Evolutionary conservation across 768 basidiomycete species (phyloP).

Genomic region (Mycena leptocephala): DNA sequence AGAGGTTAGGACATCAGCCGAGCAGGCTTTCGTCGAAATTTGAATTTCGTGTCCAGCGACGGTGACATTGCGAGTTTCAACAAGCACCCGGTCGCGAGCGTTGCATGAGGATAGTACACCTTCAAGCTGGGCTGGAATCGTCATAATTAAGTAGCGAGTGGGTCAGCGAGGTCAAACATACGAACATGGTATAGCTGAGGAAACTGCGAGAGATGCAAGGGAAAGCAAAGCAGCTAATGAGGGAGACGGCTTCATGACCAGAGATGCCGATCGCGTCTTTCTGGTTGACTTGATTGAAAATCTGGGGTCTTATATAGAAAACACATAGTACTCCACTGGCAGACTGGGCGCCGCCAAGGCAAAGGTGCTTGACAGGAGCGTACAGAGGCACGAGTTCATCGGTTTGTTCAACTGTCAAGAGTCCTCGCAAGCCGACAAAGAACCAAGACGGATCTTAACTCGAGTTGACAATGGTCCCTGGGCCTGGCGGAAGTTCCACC

Average conservation of each 20-base stretch:
- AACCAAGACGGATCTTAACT: no score
- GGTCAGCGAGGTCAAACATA: neutral
- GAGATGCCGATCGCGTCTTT: neutral
- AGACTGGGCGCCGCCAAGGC: no score
- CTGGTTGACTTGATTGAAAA: neutral
- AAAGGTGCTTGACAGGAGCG: no score
- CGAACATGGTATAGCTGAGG: neutral
- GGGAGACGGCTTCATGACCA: neutral
- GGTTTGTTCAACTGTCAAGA: no score
- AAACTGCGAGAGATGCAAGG: neutral
- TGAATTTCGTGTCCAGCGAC: constrained; percentile 18
- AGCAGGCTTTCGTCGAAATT: constrained; percentile 21
- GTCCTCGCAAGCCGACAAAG: no score
- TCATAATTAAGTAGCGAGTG: neutral
- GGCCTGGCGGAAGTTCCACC: no score
- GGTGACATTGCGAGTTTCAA: constrained; percentile 28
- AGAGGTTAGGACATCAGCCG: neutral
- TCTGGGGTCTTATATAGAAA: no score
- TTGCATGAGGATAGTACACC: constrained; percentile 3
- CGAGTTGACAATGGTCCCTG: no score
- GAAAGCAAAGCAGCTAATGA: constrained; percentile 5
- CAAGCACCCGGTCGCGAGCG: constrained; percentile 4
- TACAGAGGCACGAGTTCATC: no score
- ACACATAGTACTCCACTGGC: no score
- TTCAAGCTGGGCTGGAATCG: neutral